Conservation (phyloP, 805 yeast species). For the Candida maesae region DNA sequence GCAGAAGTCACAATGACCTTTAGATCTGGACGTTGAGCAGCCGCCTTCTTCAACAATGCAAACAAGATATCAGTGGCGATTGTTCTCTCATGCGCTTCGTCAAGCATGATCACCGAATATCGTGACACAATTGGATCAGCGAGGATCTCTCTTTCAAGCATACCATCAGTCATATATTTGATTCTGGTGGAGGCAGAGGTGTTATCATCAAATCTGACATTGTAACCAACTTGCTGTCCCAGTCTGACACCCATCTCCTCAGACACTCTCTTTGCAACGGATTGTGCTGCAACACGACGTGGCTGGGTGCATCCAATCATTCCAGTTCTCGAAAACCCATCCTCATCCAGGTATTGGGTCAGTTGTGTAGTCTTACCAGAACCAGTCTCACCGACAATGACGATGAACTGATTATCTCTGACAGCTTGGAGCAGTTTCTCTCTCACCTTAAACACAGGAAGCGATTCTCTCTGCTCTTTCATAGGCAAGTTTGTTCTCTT, state of each 20-base stretch:
- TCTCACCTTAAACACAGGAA: slow-evolving; percentile 72
- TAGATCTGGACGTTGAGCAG: slow-evolving; percentile 62
- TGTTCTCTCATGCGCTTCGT: slow-evolving; percentile 94
- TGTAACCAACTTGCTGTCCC: slow-evolving; percentile 79
- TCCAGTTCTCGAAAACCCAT: slow-evolving; percentile 48
- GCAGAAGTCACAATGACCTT: slow-evolving; percentile 89
- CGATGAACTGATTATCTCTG: slow-evolving; percentile 58
- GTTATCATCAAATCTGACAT: slow-evolving; percentile 81
- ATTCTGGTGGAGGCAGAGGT: slow-evolving; percentile 60
- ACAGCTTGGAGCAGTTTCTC: slow-evolving; percentile 58
- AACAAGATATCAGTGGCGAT: slow-evolving; percentile 80
- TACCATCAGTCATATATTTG: slow-evolving; percentile 95
- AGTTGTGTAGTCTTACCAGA: slow-evolving; percentile 95
- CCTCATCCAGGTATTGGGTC: slow-evolving; percentile 79
- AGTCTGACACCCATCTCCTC: slow-evolving; percentile 65
- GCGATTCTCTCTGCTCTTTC: slow-evolving; percentile 51
- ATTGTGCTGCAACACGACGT: slow-evolving; percentile 76
- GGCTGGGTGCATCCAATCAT: slow-evolving; percentile 75
- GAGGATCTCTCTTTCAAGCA: slow-evolving; percentile 72
- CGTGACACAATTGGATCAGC: slow-evolving; percentile 60
- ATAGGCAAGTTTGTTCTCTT: slow-evolving; percentile 39
- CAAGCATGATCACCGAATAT: slow-evolving; percentile 85
- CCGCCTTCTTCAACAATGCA: slow-evolving; percentile 66
- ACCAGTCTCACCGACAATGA: slow-evolving; percentile 93
- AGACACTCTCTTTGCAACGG: slow-evolving; percentile 81